phyloP scores from a whole-genome alignment of 2,329 filamentous ascomycete species.

The Diaporthe destruens region DNA sequence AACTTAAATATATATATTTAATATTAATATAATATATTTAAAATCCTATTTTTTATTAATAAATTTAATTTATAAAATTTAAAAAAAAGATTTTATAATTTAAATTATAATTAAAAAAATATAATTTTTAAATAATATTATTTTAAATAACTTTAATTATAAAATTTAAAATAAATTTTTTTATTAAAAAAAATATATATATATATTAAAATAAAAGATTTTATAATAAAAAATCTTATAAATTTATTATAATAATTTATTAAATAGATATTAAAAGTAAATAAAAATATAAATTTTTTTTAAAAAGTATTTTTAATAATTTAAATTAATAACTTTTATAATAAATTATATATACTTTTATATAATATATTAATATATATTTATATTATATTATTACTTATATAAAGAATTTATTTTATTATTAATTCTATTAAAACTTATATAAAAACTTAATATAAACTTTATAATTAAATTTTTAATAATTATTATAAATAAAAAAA shows the following conservation, averaged over 20 bases:
- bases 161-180: neutral
- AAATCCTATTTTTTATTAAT: too few relatives aligned
- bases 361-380: neutral
- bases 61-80: too few relatives aligned
- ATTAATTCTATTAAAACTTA: neutral
- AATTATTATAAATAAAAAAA: neutral
- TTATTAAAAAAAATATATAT: neutral
- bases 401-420: neutral
- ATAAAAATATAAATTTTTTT: neutral
- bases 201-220: neutral
- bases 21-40: too few relatives aligned
- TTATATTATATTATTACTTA: too few relatives aligned
- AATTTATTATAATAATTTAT: neutral
- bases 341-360: neutral
- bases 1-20: too few relatives aligned
- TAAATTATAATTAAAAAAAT: neutral
- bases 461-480: neutral
- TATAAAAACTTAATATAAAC: too few relatives aligned
- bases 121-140: neutral
- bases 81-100: too few relatives aligned
- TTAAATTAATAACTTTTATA: neutral
- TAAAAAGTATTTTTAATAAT: neutral
- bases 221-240: neutral
- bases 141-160: neutral
- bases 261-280: neutral